These are phyloP conservation scores for Emiliania huxleyi DNA, from an alignment of 78 protist genomes.

Conservation along the genomic window DNA sequence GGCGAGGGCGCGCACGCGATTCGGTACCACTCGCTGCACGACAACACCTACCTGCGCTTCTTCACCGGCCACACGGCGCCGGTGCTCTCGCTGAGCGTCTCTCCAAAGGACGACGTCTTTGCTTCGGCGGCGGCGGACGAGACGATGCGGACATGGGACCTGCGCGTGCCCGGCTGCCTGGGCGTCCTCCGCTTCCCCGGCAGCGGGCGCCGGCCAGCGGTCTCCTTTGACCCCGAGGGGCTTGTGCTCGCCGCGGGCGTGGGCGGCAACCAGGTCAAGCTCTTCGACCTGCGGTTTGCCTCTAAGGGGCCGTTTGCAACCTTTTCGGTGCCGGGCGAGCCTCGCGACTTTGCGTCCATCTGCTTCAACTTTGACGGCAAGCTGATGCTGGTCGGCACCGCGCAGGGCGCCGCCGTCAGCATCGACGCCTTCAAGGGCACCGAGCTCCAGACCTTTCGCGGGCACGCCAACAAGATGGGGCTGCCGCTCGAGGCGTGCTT, in stretches of 20 bases:
- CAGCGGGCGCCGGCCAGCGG: background rate
- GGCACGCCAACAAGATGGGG: background rate
- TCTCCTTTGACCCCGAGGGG: slow-evolving; percentile 1
- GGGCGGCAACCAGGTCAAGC: background rate
- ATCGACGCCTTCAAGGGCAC: background rate
- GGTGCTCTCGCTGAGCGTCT: background rate
- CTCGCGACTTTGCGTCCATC: background rate
- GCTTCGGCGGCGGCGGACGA: background rate
- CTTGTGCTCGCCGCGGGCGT: background rate
- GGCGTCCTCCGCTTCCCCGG: background rate
- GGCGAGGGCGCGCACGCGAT: slow-evolving; percentile 7
- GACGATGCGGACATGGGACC: slow-evolving; percentile 34
- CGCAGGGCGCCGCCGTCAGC: background rate
- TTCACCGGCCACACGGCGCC: slow-evolving; percentile 14
- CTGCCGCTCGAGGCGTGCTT: background rate
- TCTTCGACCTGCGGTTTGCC: background rate
- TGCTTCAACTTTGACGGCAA: background rate
- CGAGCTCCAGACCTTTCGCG: background rate
- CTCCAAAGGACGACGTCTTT: slow-evolving; percentile 6
- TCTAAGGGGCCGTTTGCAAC: background rate
- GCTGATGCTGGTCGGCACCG: background rate
- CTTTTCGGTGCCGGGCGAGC: background rate
- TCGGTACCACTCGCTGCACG: slow-evolving; percentile 39
- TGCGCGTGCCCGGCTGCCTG: background rate
- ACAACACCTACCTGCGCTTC: slow-evolving; percentile 29